phyloP scores from a whole-genome alignment of 2,329 filamentous ascomycete species.

The Penicillium decumbens region DNA sequence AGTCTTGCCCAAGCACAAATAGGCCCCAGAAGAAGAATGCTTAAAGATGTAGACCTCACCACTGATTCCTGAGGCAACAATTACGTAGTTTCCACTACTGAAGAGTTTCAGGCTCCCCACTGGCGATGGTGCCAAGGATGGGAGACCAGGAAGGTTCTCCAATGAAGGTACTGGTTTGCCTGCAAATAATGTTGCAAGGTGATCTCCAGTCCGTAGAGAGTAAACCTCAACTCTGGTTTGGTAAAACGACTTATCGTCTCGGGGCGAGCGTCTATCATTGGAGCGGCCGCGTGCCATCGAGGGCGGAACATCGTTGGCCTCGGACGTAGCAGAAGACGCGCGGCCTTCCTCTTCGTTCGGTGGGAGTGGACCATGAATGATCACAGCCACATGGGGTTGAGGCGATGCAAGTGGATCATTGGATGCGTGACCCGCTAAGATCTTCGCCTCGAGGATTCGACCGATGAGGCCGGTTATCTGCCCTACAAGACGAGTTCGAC shows the following conservation, averaged over 20 bases:
- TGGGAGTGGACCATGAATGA: constrained; percentile 70
- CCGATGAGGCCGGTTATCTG: constrained; percentile 73
- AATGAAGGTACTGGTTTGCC: constrained; percentile 60
- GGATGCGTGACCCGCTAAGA: constrained; percentile 64
- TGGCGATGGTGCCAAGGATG: constrained; percentile 65
- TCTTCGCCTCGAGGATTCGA: constrained; percentile 74
- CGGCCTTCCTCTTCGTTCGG: constrained; percentile 42
- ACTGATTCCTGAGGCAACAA: constrained; percentile 72
- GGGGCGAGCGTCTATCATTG: constrained; percentile 21
- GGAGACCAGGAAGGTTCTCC: constrained; percentile 54
- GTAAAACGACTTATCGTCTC: constrained; percentile 47
- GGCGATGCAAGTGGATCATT: constrained; percentile 51
- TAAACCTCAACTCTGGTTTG: constrained; percentile 88
- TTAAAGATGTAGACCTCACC: constrained; percentile 83
- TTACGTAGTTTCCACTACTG: constrained; percentile 66
- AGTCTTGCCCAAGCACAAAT: constrained; percentile 75
- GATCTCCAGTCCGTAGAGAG: constrained; percentile 70
- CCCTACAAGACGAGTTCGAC: constrained; percentile 64
- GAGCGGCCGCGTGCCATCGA: constrained; percentile 22
- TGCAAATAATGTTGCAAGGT: constrained; percentile 68
- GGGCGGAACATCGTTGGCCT: constrained; percentile 33
- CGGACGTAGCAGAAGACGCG: constrained; percentile 33
- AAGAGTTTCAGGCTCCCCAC: constrained; percentile 69
- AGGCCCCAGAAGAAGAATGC: constrained; percentile 32
- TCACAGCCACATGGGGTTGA: constrained; percentile 71